Evolutionary conservation across 1,284 basidiomycete species (phyloP).

Genomic region (Trichosporon inkin): DNA sequence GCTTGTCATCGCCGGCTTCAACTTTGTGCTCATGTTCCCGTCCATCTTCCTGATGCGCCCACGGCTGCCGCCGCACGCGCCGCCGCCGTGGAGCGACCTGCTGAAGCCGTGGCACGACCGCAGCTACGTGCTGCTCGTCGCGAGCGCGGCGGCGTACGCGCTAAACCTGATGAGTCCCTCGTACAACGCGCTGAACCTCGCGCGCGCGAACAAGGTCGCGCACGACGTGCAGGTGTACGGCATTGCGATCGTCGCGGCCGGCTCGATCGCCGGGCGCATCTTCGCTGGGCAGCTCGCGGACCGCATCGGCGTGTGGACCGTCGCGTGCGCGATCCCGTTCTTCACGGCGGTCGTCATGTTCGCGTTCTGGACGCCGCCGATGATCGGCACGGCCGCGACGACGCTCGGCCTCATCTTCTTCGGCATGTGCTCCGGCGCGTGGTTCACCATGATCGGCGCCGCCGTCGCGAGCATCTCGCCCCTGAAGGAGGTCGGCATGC

Average conservation of each 20-base stretch:
- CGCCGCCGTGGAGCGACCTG: slow-evolving; percentile 34
- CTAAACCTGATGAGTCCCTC: slow-evolving; percentile 37
- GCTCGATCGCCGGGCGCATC: slow-evolving; percentile 41
- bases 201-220: slow-evolving; percentile 28
- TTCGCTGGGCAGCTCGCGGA: slow-evolving; percentile 38
- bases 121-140: slow-evolving; percentile 31
- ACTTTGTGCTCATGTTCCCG: slow-evolving; percentile 40
- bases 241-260: slow-evolving; percentile 38
- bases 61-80: slow-evolving; percentile 37
- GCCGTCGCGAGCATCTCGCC: slow-evolving; percentile 42
- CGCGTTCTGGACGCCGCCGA: slow-evolving; percentile 38
- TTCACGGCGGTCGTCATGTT: slow-evolving; percentile 30
- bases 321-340: slow-evolving; percentile 31
- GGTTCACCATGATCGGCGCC: slow-evolving; percentile 43
- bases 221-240: slow-evolving; percentile 32
- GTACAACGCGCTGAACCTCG: slow-evolving; percentile 34
- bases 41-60: slow-evolving; percentile 41
- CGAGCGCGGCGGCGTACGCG: slow-evolving; percentile 26
- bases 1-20: slow-evolving; percentile 42
- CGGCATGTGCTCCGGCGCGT: slow-evolving; percentile 39
- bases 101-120: slow-evolving; percentile 35
- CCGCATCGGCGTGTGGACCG: slow-evolving; percentile 38
- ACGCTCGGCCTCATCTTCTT: slow-evolving; percentile 41
- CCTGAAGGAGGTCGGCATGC: slow-evolving; percentile 43
- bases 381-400: slow-evolving; percentile 30